Conservation (phyloP, 208 protist species). For the Wallacemonas collosoma region DNA sequence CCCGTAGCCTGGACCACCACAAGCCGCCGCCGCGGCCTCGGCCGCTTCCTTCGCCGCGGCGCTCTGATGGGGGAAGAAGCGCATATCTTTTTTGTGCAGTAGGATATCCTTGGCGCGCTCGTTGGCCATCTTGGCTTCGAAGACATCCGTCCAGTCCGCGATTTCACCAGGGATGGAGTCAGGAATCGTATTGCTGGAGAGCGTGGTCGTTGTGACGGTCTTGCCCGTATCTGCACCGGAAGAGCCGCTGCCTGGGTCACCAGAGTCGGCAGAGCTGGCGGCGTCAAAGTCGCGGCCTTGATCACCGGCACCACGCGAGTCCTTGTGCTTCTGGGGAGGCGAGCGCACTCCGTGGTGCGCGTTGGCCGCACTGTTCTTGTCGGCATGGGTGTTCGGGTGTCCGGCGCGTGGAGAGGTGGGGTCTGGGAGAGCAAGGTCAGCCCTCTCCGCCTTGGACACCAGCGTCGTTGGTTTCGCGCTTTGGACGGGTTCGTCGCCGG, state of each 20-base stretch:
- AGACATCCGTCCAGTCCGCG: conserved; percentile 34
- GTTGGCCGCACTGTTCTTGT: too few species aligned
- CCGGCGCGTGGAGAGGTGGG: too few species aligned
- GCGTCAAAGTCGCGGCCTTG: not conserved
- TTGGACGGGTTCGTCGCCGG: not conserved
- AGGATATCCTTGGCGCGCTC: conserved; percentile 33
- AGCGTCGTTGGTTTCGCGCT: too few species aligned
- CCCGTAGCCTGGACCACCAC: not conserved
- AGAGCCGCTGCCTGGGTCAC: not conserved
- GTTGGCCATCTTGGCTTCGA: conserved; percentile 32
- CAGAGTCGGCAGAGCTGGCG: not conserved
- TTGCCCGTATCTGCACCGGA: conserved; percentile 5
- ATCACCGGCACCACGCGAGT: too few species aligned
- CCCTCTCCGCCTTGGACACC: too few species aligned
- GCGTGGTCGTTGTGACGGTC: conserved; percentile 15
- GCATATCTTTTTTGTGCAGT: conserved; percentile 30
- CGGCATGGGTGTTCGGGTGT: too few species aligned
- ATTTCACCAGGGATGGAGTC: conserved; percentile 16
- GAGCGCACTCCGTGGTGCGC: too few species aligned
- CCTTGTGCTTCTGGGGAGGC: too few species aligned
- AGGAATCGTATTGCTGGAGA: conserved; percentile 19
- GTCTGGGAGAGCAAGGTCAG: too few species aligned
- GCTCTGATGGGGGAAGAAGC: conserved; percentile 21
- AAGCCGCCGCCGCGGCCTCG: conserved; percentile 13
- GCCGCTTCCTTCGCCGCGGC: conserved; percentile 14